Conservation (phyloP, 83 land plant genomes). For the Picea abies region DNA sequence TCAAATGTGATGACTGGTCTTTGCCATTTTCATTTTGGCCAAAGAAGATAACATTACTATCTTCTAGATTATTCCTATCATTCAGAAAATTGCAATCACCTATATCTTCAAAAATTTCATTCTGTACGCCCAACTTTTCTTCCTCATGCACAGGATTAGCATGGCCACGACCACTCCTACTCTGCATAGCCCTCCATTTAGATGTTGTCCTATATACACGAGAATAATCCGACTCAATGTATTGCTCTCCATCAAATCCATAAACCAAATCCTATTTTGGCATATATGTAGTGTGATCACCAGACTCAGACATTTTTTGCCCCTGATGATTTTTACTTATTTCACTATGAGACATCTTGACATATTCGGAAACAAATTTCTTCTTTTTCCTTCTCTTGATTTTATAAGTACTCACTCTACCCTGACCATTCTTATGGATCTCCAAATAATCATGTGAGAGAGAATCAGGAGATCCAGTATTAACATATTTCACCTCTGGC, state of each 20-base stretch:
- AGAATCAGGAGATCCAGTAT: constrained; percentile 20
- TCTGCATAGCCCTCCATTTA: constrained; percentile 31
- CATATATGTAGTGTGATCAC: background rate
- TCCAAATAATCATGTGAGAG: background rate
- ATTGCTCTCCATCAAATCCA: constrained; percentile 25
- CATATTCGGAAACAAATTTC: constrained; percentile 5
- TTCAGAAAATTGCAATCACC: background rate
- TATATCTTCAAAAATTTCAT: background rate
- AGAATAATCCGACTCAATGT: constrained; percentile 37
- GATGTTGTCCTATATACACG: constrained; percentile 43
- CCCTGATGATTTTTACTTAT: background rate
- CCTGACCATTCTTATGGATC: constrained; percentile 18
- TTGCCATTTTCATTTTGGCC: background rate
- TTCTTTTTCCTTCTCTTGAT: constrained; percentile 15
- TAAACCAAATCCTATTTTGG: background rate
- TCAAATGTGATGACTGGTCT: background rate
- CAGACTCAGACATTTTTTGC: background rate
- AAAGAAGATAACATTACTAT: background rate
- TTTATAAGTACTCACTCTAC: background rate
- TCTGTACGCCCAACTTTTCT: background rate
- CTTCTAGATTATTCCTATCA: background rate
- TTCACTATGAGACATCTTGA: background rate
- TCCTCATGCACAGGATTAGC: background rate
- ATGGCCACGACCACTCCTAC: constrained; percentile 1
- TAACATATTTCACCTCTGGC: background rate